Percentiles rank a stretch among this genome's conserved stretches.
phyloP scores from a whole-genome alignment of 352 stramenopile genomes.

The Salisapilia sapeloensis region DNA sequence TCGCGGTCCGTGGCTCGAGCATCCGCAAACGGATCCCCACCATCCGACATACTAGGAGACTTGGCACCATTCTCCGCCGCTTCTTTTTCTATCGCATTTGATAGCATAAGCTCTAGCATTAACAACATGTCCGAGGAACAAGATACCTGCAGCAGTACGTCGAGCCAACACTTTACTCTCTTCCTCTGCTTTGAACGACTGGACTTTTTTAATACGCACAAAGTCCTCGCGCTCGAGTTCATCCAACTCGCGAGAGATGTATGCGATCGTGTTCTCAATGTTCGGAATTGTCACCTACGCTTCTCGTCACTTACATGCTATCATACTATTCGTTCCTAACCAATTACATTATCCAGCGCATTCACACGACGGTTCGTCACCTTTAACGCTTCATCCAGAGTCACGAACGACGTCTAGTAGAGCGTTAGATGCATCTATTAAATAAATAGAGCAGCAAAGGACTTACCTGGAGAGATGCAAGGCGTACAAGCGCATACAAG shows the following conservation, averaged over 20 bases:
- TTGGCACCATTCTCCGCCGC: conserved; percentile 2
- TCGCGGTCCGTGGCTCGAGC: conserved; percentile 39
- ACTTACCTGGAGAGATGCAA: conserved; percentile 67
- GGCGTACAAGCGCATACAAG: conserved; percentile 73
- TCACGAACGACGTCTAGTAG: conserved; percentile 95
- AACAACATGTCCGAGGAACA: too few species aligned
- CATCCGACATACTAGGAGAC: conserved; percentile 7
- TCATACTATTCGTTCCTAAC: too few species aligned
- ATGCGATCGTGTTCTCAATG: conserved; percentile 93
- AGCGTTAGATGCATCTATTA: conserved; percentile 21
- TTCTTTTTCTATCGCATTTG: conserved; percentile 3
- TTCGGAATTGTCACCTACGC: conserved; percentile 94
- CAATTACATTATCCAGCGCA: conserved; percentile 91
- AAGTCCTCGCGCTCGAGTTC: conserved; percentile 97
- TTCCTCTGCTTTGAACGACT: conserved; percentile 91
- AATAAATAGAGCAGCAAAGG: background rate
- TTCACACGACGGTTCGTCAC: conserved; percentile 99
- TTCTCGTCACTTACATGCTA: too few species aligned
- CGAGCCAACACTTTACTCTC: conserved; percentile 47
- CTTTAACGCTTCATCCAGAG: conserved; percentile 96
- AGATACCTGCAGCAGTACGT: conserved; percentile 28
- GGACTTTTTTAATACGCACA: conserved; percentile 94
- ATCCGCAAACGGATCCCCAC: conserved; percentile 55
- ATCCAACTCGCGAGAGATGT: conserved; percentile 96
- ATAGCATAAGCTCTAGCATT: background rate